These are phyloP conservation scores for Saprolegnia diclina DNA, from an alignment of 352 stramenopile species.

Conservation along the genomic window DNA sequence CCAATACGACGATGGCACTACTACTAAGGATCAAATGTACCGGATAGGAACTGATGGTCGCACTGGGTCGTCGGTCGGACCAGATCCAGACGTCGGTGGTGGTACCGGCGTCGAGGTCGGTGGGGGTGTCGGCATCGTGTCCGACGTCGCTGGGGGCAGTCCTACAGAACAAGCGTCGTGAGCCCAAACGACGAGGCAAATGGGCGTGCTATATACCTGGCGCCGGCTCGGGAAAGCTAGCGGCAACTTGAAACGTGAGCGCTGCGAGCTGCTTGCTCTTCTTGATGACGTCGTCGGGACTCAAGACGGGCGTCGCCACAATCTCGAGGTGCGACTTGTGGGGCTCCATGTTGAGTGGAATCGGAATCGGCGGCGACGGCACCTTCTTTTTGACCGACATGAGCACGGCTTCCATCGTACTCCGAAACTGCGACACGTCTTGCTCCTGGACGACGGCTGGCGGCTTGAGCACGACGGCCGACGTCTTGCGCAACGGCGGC, in stretches of 20 bases:
- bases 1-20: no score
- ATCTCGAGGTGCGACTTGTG: conserved; percentile 81
- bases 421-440: conserved; percentile 19
- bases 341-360: conserved; percentile 35
- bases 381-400: conserved; percentile 39
- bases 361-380: conserved; percentile 63
- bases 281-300: conserved; percentile 82
- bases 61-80: not conserved
- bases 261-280: conserved; percentile 75
- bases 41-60: not conserved
- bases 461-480: conserved; percentile 6
- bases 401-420: conserved; percentile 20
- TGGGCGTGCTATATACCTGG: not conserved
- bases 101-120: not conserved
- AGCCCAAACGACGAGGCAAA: not conserved
- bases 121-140: not conserved
- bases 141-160: no score
- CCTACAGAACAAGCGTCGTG: not conserved
- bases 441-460: conserved; percentile 16
- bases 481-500: conserved; percentile 13
- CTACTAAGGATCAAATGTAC: conserved; percentile 14
- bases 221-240: conserved; percentile 18
- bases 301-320: conserved; percentile 43
- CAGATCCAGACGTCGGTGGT: not conserved
- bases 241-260: conserved; percentile 61